Base-by-base conservation (phyloP, 2,329 filamentous ascomycete species). In the Botrytis sinoallii region DNA sequence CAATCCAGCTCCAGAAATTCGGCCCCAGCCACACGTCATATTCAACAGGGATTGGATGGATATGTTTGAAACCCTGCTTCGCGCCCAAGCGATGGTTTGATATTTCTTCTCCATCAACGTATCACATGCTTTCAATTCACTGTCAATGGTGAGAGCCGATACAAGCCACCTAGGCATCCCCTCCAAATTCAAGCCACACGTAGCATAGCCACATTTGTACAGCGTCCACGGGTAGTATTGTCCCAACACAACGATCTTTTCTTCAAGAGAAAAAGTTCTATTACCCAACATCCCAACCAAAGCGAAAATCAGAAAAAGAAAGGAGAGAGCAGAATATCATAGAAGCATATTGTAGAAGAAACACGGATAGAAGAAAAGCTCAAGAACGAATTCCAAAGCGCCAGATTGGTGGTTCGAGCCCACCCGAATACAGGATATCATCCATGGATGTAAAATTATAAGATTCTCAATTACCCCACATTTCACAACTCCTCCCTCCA, bases 1-100 rank as follows among this genome's bases (percentile, higher is more conserved):
- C 65, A 55, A 14, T 40, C 25, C 48, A 69, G 48, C 48, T 44
- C 35, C 48, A 69, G 25, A 69, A 42, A 32, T 57, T 42, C 48
- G 40, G 25, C 59, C 35, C 35, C 69, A 71, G 69, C 69, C 59
- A 55, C 59, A 71, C 69, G 69, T 71, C 69, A 71, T 71, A 65
- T 25, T 3, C 25, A 65, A 32, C 69, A 64, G 22, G 42, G 32
- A 32, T 32, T 32, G 32, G 32, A 32, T 32, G 32, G 57, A 71
- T 71, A 64, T 16, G 10, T 42, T 29, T 20, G 12, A 46, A 46
- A 48, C 55, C 55, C 14, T 59, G 68, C 42, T 48, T 64, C 18
- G 32, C 44, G 32, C 65, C 22, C 25, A 14, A 38, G 25, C 32
- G 20, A 9, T 8, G 32, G 63, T 48, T 66, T 65, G 25, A 32